phyloP scores from a whole-genome alignment of 2,329 filamentous ascomycete species.

The Ceratocystis cacaofunesta region DNA sequence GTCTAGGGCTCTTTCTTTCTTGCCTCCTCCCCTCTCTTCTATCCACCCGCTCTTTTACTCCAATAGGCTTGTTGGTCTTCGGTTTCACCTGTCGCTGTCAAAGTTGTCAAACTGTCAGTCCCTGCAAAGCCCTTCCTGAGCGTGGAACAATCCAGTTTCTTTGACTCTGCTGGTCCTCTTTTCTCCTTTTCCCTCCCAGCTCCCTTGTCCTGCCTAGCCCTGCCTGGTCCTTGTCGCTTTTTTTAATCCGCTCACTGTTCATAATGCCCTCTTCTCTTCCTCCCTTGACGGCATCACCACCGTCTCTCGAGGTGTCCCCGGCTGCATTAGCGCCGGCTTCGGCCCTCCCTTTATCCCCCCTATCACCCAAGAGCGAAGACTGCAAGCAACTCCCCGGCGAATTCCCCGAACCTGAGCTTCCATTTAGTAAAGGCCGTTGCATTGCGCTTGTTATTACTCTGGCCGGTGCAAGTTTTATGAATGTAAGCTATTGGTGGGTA shows the following conservation, averaged over 20 bases:
- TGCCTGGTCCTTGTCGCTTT: background rate
- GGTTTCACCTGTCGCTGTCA: too few relatives aligned
- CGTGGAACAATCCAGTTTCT: background rate
- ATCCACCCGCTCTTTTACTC: background rate
- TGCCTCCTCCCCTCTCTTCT: background rate
- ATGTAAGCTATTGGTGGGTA: slow-evolving; percentile 26
- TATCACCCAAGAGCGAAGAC: background rate
- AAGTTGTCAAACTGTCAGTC: background rate
- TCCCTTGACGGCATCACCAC: background rate
- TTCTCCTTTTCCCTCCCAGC: background rate
- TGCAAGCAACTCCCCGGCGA: background rate
- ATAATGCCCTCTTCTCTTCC: background rate
- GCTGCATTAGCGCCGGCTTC: background rate
- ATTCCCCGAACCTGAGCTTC: slow-evolving; percentile 19
- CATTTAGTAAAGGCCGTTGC: slow-evolving; percentile 35
- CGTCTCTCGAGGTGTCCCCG: background rate
- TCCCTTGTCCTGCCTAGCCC: background rate
- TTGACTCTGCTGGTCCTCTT: background rate
- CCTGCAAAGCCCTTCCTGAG: background rate
- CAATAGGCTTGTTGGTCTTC: background rate
- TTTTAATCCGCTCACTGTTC: background rate
- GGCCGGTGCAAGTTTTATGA: slow-evolving; percentile 41
- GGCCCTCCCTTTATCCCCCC: background rate
- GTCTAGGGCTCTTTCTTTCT: background rate
- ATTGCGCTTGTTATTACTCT: slow-evolving; percentile 41